Conservation (phyloP, 805 yeast species). For the Kluyveromyces lactis region DNA sequence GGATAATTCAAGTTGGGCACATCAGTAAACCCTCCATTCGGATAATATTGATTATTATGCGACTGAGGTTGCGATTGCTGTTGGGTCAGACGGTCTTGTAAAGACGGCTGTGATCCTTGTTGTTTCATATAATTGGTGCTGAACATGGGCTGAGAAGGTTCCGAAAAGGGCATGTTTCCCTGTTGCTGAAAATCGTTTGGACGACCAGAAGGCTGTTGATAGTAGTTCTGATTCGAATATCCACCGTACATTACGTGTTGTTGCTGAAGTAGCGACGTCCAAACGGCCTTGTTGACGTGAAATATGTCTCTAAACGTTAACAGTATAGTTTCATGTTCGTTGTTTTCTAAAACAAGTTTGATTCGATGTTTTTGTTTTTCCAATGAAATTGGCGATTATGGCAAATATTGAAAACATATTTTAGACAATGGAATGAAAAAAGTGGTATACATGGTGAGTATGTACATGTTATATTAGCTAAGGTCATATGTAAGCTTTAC, state of each 20-base stretch:
- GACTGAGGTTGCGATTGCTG: conserved; percentile 5
- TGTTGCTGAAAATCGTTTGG: background rate
- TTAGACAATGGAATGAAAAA: too few species aligned
- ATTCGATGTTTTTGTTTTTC: background rate
- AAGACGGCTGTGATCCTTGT: conserved; percentile 33
- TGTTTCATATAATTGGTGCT: conserved; percentile 30
- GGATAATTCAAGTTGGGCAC: conserved; percentile 25
- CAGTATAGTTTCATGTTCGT: too few species aligned
- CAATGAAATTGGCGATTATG: background rate
- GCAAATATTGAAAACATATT: too few species aligned
- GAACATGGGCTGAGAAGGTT: conserved; percentile 31
- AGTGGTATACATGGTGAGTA: too few species aligned
- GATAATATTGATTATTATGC: background rate
- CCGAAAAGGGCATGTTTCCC: conserved; percentile 1
- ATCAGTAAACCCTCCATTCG: conserved; percentile 22
- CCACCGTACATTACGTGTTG: background rate
- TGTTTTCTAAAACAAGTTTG: too few species aligned
- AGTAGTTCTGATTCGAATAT: conserved; percentile 2
- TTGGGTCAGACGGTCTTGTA: conserved; percentile 22
- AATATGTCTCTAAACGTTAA: too few species aligned
- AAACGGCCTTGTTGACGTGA: too few species aligned
- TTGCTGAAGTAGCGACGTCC: too few species aligned
- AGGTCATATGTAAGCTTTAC: too few species aligned
- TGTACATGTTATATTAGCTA: too few species aligned
- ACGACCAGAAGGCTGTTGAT: conserved; percentile 1